Conservation (phyloP, 495 filamentous ascomycete species). For the Beverwykella pulmonaria region DNA sequence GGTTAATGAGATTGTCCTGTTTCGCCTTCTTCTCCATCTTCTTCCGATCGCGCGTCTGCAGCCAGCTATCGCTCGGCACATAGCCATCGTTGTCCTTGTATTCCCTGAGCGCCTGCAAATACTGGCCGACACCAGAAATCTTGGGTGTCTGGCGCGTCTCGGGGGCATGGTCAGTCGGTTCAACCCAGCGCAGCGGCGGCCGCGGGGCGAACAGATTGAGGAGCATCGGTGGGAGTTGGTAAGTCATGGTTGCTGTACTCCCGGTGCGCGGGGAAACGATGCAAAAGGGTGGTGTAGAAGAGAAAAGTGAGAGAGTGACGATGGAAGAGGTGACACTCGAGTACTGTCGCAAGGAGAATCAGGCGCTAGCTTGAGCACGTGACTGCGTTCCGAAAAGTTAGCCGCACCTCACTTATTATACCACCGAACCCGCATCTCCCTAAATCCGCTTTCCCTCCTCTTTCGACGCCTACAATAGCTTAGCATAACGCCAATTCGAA, state of each 20-base stretch:
- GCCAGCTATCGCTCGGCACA: slow-evolving; percentile 86
- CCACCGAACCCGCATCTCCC: background rate
- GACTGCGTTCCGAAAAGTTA: background rate
- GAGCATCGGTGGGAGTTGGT: slow-evolving; percentile 90
- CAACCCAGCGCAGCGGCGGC: slow-evolving; percentile 86
- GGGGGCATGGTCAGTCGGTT: slow-evolving; percentile 78
- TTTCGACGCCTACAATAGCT: background rate
- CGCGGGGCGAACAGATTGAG: slow-evolving; percentile 92
- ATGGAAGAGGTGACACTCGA: slow-evolving; percentile 1
- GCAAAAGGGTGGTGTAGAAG: slow-evolving; percentile 1
- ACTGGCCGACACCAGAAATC: slow-evolving; percentile 73
- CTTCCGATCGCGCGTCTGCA: slow-evolving; percentile 78
- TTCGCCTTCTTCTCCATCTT: slow-evolving; percentile 74
- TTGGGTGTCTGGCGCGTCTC: slow-evolving; percentile 75
- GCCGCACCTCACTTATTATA: background rate
- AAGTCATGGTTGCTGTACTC: slow-evolving; percentile 69
- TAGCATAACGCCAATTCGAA: background rate
- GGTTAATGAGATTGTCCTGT: slow-evolving; percentile 63
- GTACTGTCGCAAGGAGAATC: background rate
- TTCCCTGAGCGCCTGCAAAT: slow-evolving; percentile 66
- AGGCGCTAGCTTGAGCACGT: background rate
- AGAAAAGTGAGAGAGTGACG: slow-evolving; percentile 6
- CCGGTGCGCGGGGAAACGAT: background rate
- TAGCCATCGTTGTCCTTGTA: slow-evolving; percentile 75
- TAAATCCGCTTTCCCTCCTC: background rate